phyloP scores from a whole-genome alignment of 352 stramenopile species.

The Globisporangium nunn region DNA sequence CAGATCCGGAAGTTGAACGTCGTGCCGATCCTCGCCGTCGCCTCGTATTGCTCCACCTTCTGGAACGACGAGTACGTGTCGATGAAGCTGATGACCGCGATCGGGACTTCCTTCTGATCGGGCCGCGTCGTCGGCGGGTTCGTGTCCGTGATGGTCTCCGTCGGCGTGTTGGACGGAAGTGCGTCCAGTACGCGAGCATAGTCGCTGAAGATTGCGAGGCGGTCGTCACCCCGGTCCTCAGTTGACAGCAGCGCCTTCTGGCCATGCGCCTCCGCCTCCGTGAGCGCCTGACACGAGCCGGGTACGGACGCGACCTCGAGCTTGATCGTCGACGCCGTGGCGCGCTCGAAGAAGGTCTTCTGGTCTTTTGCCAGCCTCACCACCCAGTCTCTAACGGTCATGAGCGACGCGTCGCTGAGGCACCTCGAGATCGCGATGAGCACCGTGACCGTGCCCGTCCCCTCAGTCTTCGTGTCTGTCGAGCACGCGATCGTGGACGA shows the following conservation, averaged over 20 bases:
- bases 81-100: conserved; percentile 15
- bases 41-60: conserved; percentile 9
- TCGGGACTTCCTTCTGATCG: not conserved
- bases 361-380: not conserved
- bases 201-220: conserved; percentile 2
- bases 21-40: conserved; percentile 8
- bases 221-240: not conserved
- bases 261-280: conserved; percentile 22
- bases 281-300: conserved; percentile 26
- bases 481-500: not conserved
- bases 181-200: conserved; percentile 6
- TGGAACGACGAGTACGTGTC: conserved; percentile 8
- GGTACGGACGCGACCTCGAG: conserved; percentile 14
- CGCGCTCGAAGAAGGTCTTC: conserved; percentile 8
- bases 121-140: not conserved
- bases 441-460: conserved; percentile 17
- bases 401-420: conserved; percentile 23
- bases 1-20: conserved; percentile 21
- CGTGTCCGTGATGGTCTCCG: not conserved
- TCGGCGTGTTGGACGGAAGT: not conserved
- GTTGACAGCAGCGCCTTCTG: conserved; percentile 5
- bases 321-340: not conserved
- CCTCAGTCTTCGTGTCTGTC: not conserved
- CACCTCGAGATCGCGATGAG: conserved; percentile 60
- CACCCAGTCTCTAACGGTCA: conserved; percentile 35